Percentiles rank a stretch among this genome's conserved stretches.
Conservation (phyloP, 108 stramenopile genomes). For the Cyclotella choctawhatcheeana region DNA sequence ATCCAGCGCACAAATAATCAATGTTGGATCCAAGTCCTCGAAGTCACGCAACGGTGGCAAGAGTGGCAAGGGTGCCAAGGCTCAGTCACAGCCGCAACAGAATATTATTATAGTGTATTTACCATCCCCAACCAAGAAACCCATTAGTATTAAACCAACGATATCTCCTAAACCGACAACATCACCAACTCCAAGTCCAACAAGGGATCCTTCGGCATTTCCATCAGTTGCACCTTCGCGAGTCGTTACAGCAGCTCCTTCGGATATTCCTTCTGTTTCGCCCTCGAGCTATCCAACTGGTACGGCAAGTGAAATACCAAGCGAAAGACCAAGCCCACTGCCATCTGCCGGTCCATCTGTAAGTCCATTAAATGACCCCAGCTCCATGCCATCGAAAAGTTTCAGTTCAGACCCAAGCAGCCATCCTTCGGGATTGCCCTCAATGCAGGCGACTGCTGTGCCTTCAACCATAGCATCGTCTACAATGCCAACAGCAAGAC, state of each 20-base stretch:
- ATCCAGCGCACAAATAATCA: background rate
- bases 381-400: background rate
- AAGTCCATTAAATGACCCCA: background rate
- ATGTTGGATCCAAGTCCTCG: slow-evolving; percentile 1
- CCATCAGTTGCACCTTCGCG: slow-evolving; percentile 6
- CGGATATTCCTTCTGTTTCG: slow-evolving; percentile 8
- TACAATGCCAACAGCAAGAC: background rate
- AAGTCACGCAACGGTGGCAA: background rate
- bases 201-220: slow-evolving; percentile 5
- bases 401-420: background rate
- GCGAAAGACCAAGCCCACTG: background rate
- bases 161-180: slow-evolving; percentile 4
- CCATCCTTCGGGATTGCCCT: background rate
- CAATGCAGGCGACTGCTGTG: background rate
- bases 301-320: background rate
- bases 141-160: background rate
- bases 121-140: slow-evolving; percentile 6
- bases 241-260: background rate
- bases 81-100: background rate
- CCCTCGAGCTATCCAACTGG: background rate
- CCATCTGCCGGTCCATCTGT: too few relatives aligned
- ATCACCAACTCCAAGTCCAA: background rate
- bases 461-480: too few relatives aligned
- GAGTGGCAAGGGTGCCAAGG: background rate
- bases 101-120: background rate